phyloP scores from a whole-genome alignment of 805 yeast genomes.

The Suhomyces vadensis region DNA sequence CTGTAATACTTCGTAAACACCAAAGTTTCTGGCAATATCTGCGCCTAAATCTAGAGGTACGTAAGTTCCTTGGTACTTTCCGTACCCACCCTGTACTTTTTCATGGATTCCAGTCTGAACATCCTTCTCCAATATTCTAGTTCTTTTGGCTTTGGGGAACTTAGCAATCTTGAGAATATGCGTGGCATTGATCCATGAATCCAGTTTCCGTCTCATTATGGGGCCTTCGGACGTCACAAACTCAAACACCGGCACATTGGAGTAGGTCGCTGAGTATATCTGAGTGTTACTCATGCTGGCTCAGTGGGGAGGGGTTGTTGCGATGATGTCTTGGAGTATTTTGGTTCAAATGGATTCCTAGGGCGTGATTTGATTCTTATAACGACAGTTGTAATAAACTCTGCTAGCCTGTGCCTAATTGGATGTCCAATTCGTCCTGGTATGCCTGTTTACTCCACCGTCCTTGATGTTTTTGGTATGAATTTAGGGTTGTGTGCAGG shows the following conservation, averaged over 20 bases:
- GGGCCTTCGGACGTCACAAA: slow-evolving; percentile 69
- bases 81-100: slow-evolving; percentile 72
- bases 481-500: slow-evolving; percentile 8
- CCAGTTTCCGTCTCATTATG: slow-evolving; percentile 64
- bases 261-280: slow-evolving; percentile 70
- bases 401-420: background rate
- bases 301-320: too few relatives aligned
- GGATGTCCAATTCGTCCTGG: background rate
- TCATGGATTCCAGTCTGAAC: slow-evolving; percentile 65
- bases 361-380: too few relatives aligned
- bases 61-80: slow-evolving; percentile 59
- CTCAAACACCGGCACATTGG: slow-evolving; percentile 71
- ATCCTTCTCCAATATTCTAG: slow-evolving; percentile 63
- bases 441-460: slow-evolving; percentile 2
- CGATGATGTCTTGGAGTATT: too few relatives aligned
- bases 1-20: slow-evolving; percentile 51
- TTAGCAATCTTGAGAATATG: slow-evolving; percentile 70
- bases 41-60: slow-evolving; percentile 44
- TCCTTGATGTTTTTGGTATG: slow-evolving; percentile 1
- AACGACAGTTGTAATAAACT: too few relatives aligned
- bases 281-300: slow-evolving; percentile 17
- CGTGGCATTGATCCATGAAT: slow-evolving; percentile 71
- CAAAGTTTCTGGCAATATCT: slow-evolving; percentile 40
- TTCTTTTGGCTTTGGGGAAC: slow-evolving; percentile 62
- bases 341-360: too few relatives aligned